Conservation (phyloP, 2,329 filamentous ascomycete genomes). For the Dryadomyces sulphureus region DNA sequence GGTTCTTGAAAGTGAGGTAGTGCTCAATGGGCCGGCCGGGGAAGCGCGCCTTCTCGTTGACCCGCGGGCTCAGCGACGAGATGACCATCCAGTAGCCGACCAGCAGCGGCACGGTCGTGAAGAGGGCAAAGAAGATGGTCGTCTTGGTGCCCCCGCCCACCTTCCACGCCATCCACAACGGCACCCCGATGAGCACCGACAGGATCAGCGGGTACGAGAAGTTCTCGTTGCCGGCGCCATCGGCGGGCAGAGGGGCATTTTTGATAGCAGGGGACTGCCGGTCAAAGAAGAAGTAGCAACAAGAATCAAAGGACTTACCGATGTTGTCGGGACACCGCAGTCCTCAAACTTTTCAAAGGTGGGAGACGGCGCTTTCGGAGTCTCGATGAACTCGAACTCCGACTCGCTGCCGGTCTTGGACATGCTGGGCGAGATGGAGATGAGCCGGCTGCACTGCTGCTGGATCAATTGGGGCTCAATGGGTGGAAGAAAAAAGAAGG, state of each 20-base stretch:
- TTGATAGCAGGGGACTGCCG: conserved; percentile 75
- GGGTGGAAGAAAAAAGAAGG: background rate
- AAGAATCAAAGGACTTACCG: conserved; percentile 23
- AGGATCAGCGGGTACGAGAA: conserved; percentile 77
- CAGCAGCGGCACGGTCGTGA: conserved; percentile 68
- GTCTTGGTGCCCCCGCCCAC: conserved; percentile 77
- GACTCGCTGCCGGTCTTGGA: conserved; percentile 36
- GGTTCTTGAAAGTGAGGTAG: conserved; percentile 72
- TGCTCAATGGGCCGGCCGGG: conserved; percentile 80
- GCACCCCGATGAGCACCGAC: conserved; percentile 53
- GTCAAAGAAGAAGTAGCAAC: background rate
- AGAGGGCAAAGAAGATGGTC: conserved; percentile 67
- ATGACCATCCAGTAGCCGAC: conserved; percentile 67
- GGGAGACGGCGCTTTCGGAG: conserved; percentile 33
- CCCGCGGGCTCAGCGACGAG: conserved; percentile 71
- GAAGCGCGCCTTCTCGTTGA: conserved; percentile 80
- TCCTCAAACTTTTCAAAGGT: conserved; percentile 36
- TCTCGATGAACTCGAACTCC: conserved; percentile 51
- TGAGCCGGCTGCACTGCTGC: background rate
- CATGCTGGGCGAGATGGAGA: conserved; percentile 21
- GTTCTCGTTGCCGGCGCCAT: conserved; percentile 66
- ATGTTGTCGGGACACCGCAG: conserved; percentile 40
- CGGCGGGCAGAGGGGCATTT: conserved; percentile 86
- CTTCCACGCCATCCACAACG: conserved; percentile 70
- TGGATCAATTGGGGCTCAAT: background rate